Percentiles rank a stretch among this genome's conserved stretches.
Conservation (phyloP, 2,329 filamentous ascomycete species). For the Verruconis gallopava region DNA sequence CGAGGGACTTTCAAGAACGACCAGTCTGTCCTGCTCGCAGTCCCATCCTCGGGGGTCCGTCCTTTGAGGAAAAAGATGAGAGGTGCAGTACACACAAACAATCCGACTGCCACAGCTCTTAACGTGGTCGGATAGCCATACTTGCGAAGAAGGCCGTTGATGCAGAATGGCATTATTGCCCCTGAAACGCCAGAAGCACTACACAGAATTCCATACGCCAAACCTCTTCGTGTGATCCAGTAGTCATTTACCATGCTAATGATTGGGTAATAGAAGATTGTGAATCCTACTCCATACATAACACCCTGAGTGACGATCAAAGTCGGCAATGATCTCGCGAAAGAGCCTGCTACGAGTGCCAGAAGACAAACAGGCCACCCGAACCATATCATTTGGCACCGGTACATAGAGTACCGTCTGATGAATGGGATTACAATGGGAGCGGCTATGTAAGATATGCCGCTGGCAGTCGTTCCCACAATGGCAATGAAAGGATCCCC, state of each 20-base stretch:
- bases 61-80: conserved; percentile 5
- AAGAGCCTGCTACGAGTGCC: conserved; percentile 22
- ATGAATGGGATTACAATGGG: conserved; percentile 7
- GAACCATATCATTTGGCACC: conserved; percentile 9
- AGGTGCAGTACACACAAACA: conserved; percentile 5
- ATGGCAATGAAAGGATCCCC: conserved; percentile 19
- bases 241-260: conserved; percentile 30
- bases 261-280: conserved; percentile 26
- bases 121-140: conserved; percentile 10
- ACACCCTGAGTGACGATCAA: conserved; percentile 31
- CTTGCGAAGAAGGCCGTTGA: conserved; percentile 5
- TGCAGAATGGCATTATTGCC: conserved; percentile 10
- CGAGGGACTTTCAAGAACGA: background rate
- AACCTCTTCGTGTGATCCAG: conserved; percentile 27
- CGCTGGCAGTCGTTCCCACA: conserved; percentile 8
- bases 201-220: conserved; percentile 25
- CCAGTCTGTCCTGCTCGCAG: conserved; percentile 3
- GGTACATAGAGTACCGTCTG: conserved; percentile 5
- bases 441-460: conserved; percentile 6
- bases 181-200: conserved; percentile 20
- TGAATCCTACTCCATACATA: conserved; percentile 27
- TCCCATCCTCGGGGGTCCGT: background rate
- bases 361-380: conserved; percentile 13
- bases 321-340: conserved; percentile 20
- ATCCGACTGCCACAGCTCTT: conserved; percentile 3